Conservation (phyloP, 306 rosid species). For the Cucurbita moschata region DNA sequence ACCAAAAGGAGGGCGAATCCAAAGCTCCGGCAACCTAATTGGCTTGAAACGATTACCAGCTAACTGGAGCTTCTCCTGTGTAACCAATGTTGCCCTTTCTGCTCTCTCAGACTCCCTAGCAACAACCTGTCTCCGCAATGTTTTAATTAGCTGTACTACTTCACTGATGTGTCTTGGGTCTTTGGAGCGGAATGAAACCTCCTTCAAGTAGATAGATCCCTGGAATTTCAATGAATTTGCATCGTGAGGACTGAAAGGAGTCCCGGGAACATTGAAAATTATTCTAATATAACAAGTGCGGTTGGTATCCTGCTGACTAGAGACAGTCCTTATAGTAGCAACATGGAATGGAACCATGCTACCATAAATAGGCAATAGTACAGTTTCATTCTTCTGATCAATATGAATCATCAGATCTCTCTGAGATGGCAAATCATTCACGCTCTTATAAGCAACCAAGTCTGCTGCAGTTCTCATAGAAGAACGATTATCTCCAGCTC, state of each 20-base stretch:
- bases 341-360: conserved; percentile 91
- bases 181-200: conserved; percentile 89
- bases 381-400: conserved; percentile 82
- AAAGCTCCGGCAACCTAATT: conserved; percentile 60
- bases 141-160: conserved; percentile 67
- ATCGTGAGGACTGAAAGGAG: conserved; percentile 80
- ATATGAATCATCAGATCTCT: conserved; percentile 82
- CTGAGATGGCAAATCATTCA: conserved; percentile 63
- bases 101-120: conserved; percentile 96
- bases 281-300: conserved; percentile 46
- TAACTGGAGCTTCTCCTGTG: conserved; percentile 85
- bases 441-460: conserved; percentile 67
- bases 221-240: conserved; percentile 47
- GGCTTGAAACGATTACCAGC: conserved; percentile 89
- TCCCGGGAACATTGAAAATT: conserved; percentile 78
- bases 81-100: conserved; percentile 89
- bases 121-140: conserved; percentile 73
- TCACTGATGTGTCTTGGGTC: conserved; percentile 80
- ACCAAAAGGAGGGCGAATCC: conserved; percentile 85
- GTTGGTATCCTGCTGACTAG: conserved; percentile 58
- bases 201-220: conserved; percentile 77
- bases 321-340: conserved; percentile 68
- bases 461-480: conserved; percentile 41
- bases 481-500: conserved; percentile 45
- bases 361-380: conserved; percentile 81